These are phyloP conservation scores for Vitis hybrid DNA, from an alignment of 177 flowering plant species.

Conservation along the genomic window DNA sequence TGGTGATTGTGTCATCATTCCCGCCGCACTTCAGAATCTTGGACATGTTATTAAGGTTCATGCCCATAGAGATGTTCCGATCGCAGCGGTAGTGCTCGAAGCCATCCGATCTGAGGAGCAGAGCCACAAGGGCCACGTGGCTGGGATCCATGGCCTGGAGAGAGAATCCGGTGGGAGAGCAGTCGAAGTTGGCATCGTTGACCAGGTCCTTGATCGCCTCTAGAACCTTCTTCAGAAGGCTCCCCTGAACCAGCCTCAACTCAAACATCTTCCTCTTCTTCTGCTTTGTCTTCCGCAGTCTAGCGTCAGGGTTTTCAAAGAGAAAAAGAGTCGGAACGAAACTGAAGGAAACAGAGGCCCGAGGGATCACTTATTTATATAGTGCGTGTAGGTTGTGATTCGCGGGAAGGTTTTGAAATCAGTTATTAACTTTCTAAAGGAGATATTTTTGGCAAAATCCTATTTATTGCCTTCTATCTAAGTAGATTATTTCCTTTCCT, in stretches of 20 bases:
- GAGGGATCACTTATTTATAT: neutral
- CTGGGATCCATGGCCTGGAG: constrained; percentile 95
- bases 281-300: neutral
- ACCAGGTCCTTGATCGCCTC: constrained; percentile 83
- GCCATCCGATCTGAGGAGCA: constrained; percentile 83
- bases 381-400: too few species aligned
- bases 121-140: constrained; percentile 83
- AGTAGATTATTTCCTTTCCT: too few species aligned
- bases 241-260: constrained; percentile 75
- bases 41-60: constrained; percentile 76
- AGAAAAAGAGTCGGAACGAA: neutral
- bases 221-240: constrained; percentile 78
- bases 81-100: constrained; percentile 95
- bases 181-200: constrained; percentile 89
- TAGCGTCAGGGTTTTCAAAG: constrained; percentile 10
- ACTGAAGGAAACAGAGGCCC: neutral
- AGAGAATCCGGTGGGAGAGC: constrained; percentile 86
- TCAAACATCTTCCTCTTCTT: constrained; percentile 56
- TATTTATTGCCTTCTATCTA: too few species aligned
- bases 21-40: constrained; percentile 86
- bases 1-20: constrained; percentile 76
- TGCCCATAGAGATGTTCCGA: constrained; percentile 80
- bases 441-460: too few species aligned
- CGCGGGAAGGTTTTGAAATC: too few species aligned
- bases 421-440: too few species aligned